Base-by-base conservation (phyloP, 257 asterid genomes). In the Cynanchum wilfordii region DNA sequence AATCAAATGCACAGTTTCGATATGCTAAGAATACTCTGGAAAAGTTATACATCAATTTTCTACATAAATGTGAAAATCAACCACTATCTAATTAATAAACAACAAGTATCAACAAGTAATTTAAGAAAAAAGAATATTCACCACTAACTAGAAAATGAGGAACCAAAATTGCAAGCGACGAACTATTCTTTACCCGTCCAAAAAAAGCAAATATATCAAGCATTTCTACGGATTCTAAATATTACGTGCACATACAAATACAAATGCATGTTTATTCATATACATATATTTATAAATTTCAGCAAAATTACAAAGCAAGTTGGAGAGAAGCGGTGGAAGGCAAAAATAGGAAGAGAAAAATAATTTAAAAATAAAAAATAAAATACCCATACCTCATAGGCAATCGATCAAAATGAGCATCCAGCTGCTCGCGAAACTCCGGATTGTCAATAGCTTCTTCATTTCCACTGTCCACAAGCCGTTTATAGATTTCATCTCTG, bases 321-420 rank as follows among this genome's bases (percentile, higher is more conserved):
- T 2, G 60, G 55, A 64, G 40, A 3, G 16, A 33, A 36, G 69
- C 69, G 29, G 50, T 2, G 42, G 67, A 19, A 27, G 50, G 30
- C 65, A 15, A 3, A 57, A n/a, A 19, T 38, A 7, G 27, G 56
- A 59, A n/a, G n/a, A n/a, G n/a, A n/a, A n/a, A n/a, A n/a, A n/a
- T n/a, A n/a, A n/a, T n/a, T n/a, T n/a, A n/a, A n/a, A n/a, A n/a
- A n/a, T n/a, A n/a, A n/a, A n/a, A n/a, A n/a, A n/a, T n/a, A n/a
- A n/a, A n/a, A n/a, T n/a, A 11, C 55, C 13, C 8, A 54, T 60
- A 92, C 97, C 98, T 94, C 29, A 83, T 80, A 74, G 97, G 98
- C 79, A 94, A 84, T 76, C 97, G 91, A 78, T 82, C 81, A 82
- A 94, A 94, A 84, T 94, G 98, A 76, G 87, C 84, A 74, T 89